phyloP scores from a whole-genome alignment of 768 basidiomycete genomes.

The Rhizopogon rudus region DNA sequence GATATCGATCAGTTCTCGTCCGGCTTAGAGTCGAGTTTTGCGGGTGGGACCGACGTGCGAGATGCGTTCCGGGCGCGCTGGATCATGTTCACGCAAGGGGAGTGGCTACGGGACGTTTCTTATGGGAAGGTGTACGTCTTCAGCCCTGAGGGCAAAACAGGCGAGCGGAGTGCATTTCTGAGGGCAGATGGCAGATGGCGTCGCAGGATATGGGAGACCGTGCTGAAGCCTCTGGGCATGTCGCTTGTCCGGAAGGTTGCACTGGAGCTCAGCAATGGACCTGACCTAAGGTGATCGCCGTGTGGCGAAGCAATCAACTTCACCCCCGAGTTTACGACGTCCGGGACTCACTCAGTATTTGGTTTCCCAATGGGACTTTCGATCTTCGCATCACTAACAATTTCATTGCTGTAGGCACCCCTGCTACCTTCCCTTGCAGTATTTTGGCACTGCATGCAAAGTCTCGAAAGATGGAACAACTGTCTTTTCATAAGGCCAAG shows the following conservation, averaged over 20 bases:
- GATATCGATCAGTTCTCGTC: conserved; percentile 17
- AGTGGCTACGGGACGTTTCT: conserved; percentile 59
- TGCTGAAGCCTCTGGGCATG: conserved; percentile 64
- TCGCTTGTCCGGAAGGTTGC: conserved; percentile 69
- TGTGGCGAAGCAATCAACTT: too few species aligned
- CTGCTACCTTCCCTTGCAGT: too few species aligned
- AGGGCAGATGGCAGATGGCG: conserved; percentile 61
- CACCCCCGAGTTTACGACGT: too few species aligned
- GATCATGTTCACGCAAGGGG: conserved; percentile 71
- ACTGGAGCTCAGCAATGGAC: conserved; percentile 68
- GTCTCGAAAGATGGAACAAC: too few species aligned
- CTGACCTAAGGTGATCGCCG: conserved; percentile 27
- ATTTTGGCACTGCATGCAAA: too few species aligned
- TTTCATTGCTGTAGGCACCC: too few species aligned
- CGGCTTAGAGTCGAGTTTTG: conserved; percentile 16
- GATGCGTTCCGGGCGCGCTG: conserved; percentile 70
- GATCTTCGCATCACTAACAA: too few species aligned
- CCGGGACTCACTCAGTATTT: too few species aligned
- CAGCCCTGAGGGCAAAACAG: conserved; percentile 78
- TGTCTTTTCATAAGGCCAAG: too few species aligned
- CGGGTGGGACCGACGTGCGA: conserved; percentile 57
- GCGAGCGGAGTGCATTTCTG: conserved; percentile 59
- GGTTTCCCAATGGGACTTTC: too few species aligned
- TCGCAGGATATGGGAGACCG: conserved; percentile 56
- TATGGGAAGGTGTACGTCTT: conserved; percentile 68